Percentiles rank a stretch among this genome's conserved stretches.
Conservation (phyloP, 2,329 filamentous ascomycete genomes). For the Penicillium palitans region DNA sequence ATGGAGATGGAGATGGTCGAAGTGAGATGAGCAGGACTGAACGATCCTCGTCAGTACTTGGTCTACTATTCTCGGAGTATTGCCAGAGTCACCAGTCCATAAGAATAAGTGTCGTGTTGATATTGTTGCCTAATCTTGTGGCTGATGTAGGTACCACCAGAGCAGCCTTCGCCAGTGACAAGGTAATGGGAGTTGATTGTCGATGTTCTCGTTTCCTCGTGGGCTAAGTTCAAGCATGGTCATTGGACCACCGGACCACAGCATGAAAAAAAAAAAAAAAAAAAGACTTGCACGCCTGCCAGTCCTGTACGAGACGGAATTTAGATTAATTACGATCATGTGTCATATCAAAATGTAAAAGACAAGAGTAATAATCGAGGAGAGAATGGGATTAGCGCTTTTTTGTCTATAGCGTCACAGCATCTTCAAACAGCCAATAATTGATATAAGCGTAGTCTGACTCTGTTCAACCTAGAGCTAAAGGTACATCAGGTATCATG, state of each 20-base stretch:
- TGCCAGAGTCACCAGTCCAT: background rate
- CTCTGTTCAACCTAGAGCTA: background rate
- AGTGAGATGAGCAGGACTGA: background rate
- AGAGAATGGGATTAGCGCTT: background rate
- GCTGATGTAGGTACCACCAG: background rate
- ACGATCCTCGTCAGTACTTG: background rate
- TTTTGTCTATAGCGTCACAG: background rate
- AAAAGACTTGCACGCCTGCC: no score
- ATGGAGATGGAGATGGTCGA: no score
- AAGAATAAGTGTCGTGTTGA: background rate
- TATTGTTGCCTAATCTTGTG: background rate
- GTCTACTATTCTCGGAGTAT: background rate
- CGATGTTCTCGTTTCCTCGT: background rate
- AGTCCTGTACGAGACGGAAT: background rate
- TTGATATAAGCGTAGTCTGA: background rate
- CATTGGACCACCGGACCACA: background rate
- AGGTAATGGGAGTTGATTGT: background rate
- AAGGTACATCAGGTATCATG: background rate
- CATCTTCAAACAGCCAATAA: background rate
- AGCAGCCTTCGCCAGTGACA: no score
- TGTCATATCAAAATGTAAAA: background rate
- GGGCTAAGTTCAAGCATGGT: background rate
- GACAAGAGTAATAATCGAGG: no score
- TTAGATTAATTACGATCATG: no score
- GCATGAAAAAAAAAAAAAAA: no score